Evolutionary conservation across 2,329 filamentous ascomycete genomes (phyloP), one percentile per base, ranked within the genome.

Genomic region (Pseudohalonectria lignicola): DNA sequence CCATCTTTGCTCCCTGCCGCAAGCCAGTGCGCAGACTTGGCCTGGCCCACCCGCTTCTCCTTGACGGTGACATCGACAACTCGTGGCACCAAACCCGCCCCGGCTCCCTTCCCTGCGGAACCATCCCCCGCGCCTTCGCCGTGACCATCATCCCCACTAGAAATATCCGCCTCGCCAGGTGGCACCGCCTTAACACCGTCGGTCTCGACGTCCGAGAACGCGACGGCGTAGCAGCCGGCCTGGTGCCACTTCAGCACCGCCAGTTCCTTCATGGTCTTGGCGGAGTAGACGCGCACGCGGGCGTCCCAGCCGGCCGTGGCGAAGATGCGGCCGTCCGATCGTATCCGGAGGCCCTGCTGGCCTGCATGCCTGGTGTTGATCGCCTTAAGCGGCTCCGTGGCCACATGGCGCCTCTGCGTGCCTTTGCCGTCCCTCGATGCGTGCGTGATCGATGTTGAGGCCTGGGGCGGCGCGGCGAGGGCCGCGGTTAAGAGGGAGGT

Each of bases 211-310:
- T 60, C 51, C 1, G 74, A 79, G 62, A 96, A 93, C 1, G 76
- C 79, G 15, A 85, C 71, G 4, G 85, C 75, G 60, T 92, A 95
- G 46, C 86, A 88, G 1, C 88, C 88, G 23, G 84, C 81, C 48
- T 82, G 79, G 59, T 96, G 92, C 90, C 90, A 96, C 59, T 93
- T 94, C 45, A 96, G 63, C 39, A 95, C 86, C 0, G 90, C 92
- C 10, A 96, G 60, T 57, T 96, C 88, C 51, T 81, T 84, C 67
- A 96, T 70, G 0, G 78, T 82, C 58, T 82, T 86, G 34, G 71
- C 62, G 3, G 82, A 82, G 57, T 96, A 98, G 2, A 96, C 78
- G 8, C 92, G 70, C 2, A 88, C 66, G 34, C 79, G 76, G 2
- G 77, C 72, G 56, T 98, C 92, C 92, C 92, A 98, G 4, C 92